phyloP scores from a whole-genome alignment of 768 basidiomycete species.

The Bullera alba region DNA sequence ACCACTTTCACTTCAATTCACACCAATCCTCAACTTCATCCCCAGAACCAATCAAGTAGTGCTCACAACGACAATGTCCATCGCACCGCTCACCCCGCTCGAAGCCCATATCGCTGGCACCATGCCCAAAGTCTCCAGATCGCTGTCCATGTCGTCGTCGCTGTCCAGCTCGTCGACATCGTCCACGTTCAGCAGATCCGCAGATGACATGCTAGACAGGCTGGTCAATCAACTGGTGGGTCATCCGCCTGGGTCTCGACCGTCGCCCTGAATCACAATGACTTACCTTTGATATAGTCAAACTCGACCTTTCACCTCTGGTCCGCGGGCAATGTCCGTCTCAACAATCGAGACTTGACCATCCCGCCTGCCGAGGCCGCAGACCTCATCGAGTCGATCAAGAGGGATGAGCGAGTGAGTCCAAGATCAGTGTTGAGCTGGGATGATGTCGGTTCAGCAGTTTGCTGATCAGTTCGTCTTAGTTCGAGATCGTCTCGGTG shows the following conservation, averaged over 20 bases:
- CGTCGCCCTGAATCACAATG: too few relatives aligned
- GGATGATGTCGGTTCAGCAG: background rate
- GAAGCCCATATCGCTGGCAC: background rate
- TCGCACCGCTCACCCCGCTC: conserved; percentile 1
- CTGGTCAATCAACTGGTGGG: conserved; percentile 28
- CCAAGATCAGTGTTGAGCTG: too few relatives aligned
- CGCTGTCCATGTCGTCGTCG: conserved; percentile 24
- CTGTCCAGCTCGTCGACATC: conserved; percentile 16
- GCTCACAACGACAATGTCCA: background rate
- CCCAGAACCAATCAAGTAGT: too few relatives aligned
- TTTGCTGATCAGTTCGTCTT: background rate
- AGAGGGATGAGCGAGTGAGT: conserved; percentile 27
- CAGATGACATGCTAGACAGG: conserved; percentile 33
- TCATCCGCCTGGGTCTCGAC: background rate
- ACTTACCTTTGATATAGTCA: conserved; percentile 10
- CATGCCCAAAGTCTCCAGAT: conserved; percentile 10
- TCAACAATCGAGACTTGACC: conserved; percentile 30
- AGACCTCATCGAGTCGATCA: conserved; percentile 26
- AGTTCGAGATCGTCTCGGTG: conserved; percentile 29
- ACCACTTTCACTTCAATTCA: too few relatives aligned
- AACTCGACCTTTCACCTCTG: conserved; percentile 31
- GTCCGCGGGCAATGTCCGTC: conserved; percentile 38
- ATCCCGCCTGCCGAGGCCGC: conserved; percentile 19
- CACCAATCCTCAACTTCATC: background rate
- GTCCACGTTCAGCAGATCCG: conserved; percentile 18